Base-by-base conservation (phyloP, 352 stramenopile species). In the Phytopythium boreale region DNA sequence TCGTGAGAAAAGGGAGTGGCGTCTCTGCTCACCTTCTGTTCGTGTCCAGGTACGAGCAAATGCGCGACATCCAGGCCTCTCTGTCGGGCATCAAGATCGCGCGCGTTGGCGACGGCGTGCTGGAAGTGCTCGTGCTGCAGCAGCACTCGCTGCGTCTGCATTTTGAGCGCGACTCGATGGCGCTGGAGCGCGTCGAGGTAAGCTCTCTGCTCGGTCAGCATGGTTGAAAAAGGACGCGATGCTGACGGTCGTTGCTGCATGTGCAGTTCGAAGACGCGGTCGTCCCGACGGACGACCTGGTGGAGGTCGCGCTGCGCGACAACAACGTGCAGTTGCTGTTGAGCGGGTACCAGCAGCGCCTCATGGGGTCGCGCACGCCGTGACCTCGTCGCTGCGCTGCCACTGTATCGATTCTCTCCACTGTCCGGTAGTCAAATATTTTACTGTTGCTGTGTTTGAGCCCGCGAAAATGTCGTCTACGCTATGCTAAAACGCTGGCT, bases 311-410 rank as follows among this genome's bases (percentile, higher is more conserved):
- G 7, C 62, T 90, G n/a, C 72, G 76, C 12, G 75, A 80, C 46
- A 90, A 90, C 66, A 76, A 84, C 49, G 34, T 88, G 14, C 74
- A 79, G 63, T 77, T 80, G 56, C 67, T 92, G 19, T 63, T 86
- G 24, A 77, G 74, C 65, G 81, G 89, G 52, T 90, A 88, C 63
- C 76, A 80, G 15, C 76, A 84, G 46, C 77, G 84, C 26, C 68
- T 89, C 11, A 66, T 58, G 22, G 69, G 24, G 2, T 15, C 14
- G 39, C 24, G 56, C 56, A 52, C 41, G 39, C 56, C 56, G 14
- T 62, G 56, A 62, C 19, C 36, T 27, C 29, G 51, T 12, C 26
- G 24, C 34, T 24, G 27, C 19, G 10, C 19, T 15, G 51, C 5
- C 8, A 17, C 14, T 36, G 4, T 31, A 20, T 31, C 4, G n/a